A percentile compares a stretch with the other conserved stretches of the same genome.
Conservation (phyloP, 2,329 filamentous ascomycete species). For the Cordyceps fumosorosea region DNA sequence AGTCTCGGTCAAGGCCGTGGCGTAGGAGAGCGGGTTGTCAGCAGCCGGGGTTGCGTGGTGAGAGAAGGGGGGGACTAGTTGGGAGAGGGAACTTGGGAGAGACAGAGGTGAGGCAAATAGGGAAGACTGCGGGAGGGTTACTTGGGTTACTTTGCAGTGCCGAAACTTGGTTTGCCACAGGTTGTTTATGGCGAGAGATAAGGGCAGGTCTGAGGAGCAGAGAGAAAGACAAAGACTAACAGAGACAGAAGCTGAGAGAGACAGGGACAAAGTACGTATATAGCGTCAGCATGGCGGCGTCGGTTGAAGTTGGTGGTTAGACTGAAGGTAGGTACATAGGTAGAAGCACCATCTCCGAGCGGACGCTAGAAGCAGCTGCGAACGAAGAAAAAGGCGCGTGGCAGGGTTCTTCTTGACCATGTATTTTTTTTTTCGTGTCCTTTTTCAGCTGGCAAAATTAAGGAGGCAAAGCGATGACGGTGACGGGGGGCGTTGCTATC, state of each 20-base stretch:
- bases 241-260: no score
- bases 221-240: neutral
- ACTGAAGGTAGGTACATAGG: neutral
- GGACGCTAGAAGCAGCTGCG: neutral
- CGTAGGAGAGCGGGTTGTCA: conserved; percentile 3
- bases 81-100: neutral
- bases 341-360: neutral
- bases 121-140: neutral
- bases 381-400: neutral
- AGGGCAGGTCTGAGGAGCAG: neutral
- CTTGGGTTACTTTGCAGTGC: neutral
- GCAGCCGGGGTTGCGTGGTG: neutral
- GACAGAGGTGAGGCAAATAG: neutral
- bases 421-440: neutral
- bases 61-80: no score
- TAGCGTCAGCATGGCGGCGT: neutral
- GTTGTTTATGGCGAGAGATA: neutral
- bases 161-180: neutral
- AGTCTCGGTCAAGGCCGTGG: neutral
- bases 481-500: neutral
- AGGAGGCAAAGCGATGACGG: neutral
- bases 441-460: neutral
- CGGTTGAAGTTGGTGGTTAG: neutral
- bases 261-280: neutral
- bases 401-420: neutral